A percentile compares a stretch with the other conserved stretches of the same genome.
Evolutionary conservation across 2,329 filamentous ascomycete species (phyloP).

Genomic region (Fusarium continuum): DNA sequence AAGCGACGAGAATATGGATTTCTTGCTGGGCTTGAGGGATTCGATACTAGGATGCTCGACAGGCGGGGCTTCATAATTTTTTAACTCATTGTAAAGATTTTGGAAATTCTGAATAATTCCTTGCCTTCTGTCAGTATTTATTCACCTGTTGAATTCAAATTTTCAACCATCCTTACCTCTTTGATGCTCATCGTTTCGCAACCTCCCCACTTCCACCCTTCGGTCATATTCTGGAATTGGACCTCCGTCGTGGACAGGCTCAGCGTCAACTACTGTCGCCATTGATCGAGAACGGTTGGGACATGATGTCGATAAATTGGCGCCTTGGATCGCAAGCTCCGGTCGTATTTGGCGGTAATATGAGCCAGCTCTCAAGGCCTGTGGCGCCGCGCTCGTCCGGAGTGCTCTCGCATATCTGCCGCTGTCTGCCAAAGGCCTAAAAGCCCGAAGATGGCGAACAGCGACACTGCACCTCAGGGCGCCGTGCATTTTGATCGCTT

Average conservation of each 20-base stretch:
- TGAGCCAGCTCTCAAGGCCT: constrained; percentile 5
- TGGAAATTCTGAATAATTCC: constrained; percentile 90
- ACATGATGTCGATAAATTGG: constrained; percentile 15
- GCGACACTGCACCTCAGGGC: constrained; percentile 30
- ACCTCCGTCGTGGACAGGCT: constrained; percentile 58
- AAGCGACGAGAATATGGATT: constrained; percentile 67
- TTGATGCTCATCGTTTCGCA: constrained; percentile 92
- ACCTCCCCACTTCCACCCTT: constrained; percentile 75
- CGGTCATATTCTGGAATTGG: constrained; percentile 90
- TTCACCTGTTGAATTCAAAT: not conserved
- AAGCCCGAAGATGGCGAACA: constrained; percentile 24
- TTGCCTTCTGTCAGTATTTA: constrained; percentile 48
- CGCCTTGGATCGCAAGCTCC: not conserved
- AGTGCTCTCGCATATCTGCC: constrained; percentile 33
- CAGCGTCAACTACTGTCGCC: constrained; percentile 43
- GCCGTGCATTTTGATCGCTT: constrained; percentile 31
- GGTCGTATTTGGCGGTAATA: constrained; percentile 8
- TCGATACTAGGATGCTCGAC: constrained; percentile 83
- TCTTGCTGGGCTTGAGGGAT: constrained; percentile 65
- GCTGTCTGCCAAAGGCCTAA: constrained; percentile 20
- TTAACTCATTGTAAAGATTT: constrained; percentile 85
- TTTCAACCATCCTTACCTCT: constrained; percentile 64
- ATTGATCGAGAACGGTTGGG: constrained; percentile 36
- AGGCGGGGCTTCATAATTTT: constrained; percentile 74
- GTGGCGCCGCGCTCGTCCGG: constrained; percentile 35